Base-by-base conservation (phyloP, 768 basidiomycete species). In the Lactarius indigo region DNA sequence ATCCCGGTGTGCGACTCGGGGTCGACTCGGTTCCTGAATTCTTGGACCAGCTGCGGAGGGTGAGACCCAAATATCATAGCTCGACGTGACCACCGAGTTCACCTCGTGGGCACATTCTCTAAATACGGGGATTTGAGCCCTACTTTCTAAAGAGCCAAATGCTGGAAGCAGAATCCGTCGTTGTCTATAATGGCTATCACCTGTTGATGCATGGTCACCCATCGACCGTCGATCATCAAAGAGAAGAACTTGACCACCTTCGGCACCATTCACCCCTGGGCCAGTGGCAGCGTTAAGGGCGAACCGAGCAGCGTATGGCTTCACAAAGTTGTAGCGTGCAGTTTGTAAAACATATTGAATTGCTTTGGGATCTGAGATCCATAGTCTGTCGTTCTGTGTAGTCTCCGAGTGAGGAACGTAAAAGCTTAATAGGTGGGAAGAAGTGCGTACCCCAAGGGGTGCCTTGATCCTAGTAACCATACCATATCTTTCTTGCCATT, bases 221-320 rank as follows among this genome's bases (percentile, higher is more conserved):
- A 15, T 42, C 28, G 31, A 23, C 17, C 8, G 30, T 62, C 44
- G n/a, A 1, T 42, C 4, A 10, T 23, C 28, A 42, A 39, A 33
- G 18, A 18, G 31, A 39, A 33, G 6, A 41, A 18, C 2, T 50
- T 28, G 20, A 44, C 41, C 31, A 67, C 68, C 68, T 39, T 67
- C 65, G 10, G 68, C 68, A 13, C 65, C 65, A 35, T 69, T 67
- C 6, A 69, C 44, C 4, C 68, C 61, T 20, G 26, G 60, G 13
- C 65, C 68, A 3, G 68, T 69, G 13, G 68, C 68, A 2, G 61
- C 50, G 33, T 63, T 69, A 5, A 69, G 61, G 18, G 31, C 65
- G 39, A 69, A 69, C 5, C 68, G 68, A 8, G 65, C 65, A n/a
- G 68, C 66, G 28, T 69, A 68, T 39, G 62, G 37, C 47, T 71